These are phyloP conservation scores for Penicillium waksmanii DNA, from an alignment of 495 filamentous ascomycete species.

Conservation along the genomic window DNA sequence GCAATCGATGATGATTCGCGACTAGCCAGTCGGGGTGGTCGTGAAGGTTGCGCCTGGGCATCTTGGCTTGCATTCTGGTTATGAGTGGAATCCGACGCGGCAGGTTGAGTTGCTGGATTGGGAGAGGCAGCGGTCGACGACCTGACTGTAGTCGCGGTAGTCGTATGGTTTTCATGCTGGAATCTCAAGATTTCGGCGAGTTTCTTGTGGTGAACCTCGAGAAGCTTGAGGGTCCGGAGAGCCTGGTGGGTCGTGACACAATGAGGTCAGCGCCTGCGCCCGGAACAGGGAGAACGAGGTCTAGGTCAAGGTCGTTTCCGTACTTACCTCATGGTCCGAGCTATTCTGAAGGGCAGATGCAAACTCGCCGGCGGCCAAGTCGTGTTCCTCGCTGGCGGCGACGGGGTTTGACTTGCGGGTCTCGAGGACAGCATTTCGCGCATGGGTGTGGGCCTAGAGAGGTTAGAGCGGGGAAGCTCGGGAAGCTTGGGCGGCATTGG, in stretches of 20 bases:
- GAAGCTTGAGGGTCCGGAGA: conserved; percentile 76
- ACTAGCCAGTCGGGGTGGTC: conserved; percentile 51
- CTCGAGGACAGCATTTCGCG: conserved; percentile 75
- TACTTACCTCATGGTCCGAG: conserved; percentile 68
- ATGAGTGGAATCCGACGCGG: conserved; percentile 28
- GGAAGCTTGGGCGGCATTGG: neutral
- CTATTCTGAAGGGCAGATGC: conserved; percentile 76
- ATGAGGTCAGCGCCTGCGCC: neutral
- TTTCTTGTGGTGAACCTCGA: conserved; percentile 83
- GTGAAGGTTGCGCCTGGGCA: conserved; percentile 39
- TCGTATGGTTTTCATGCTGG: conserved; percentile 59
- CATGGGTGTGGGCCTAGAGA: conserved; percentile 83
- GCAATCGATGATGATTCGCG: conserved; percentile 86
- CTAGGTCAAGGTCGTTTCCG: neutral
- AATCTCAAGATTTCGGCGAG: conserved; percentile 78
- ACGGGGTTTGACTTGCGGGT: conserved; percentile 75
- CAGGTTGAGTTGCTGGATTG: conserved; percentile 16
- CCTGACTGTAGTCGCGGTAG: conserved; percentile 26
- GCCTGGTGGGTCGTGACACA: conserved; percentile 52
- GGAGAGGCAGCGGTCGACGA: conserved; percentile 16
- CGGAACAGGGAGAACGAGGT: neutral
- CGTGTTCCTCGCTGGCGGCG: conserved; percentile 83
- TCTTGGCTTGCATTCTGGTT: conserved; percentile 32
- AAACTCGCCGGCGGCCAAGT: conserved; percentile 88
- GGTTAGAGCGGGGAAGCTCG: conserved; percentile 11